Evolutionary conservation across 2,329 filamentous ascomycete genomes (phyloP).

Genomic region (Colletotrichum camelliae): DNA sequence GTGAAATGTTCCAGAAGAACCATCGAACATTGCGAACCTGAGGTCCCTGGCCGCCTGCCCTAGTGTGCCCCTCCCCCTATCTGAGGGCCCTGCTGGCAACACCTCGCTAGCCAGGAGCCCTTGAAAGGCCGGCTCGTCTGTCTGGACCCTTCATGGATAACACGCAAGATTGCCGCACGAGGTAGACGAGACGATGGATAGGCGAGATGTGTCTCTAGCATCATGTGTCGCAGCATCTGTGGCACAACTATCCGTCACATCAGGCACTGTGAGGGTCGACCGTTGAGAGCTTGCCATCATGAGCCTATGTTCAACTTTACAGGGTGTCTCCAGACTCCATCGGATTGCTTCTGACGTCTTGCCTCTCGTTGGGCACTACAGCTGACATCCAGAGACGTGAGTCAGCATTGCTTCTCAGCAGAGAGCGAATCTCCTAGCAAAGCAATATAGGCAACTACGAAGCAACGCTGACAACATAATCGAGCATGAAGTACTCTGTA

Average conservation of each 20-base stretch:
- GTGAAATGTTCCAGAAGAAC: slow-evolving; percentile 17
- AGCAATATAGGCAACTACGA: not conserved
- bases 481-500: not conserved
- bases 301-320: not conserved
- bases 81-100: slow-evolving; percentile 11
- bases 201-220: slow-evolving; percentile 3
- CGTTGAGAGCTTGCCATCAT: slow-evolving; percentile 1
- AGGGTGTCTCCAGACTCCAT: not conserved
- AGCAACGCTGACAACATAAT: not conserved
- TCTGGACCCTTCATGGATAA: slow-evolving; percentile 17
- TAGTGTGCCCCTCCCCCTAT: slow-evolving; percentile 21
- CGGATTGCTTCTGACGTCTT: not conserved
- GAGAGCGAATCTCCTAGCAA: not conserved
- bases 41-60: not conserved
- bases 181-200: slow-evolving; percentile 6
- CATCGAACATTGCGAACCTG: slow-evolving; percentile 8
- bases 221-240: not conserved
- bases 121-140: slow-evolving; percentile 3
- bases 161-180: slow-evolving; percentile 16
- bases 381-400: not conserved
- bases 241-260: not conserved
- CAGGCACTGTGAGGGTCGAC: not conserved
- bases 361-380: not conserved
- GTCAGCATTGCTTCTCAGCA: not conserved
- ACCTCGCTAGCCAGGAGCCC: slow-evolving; percentile 17